A percentile compares a stretch with the other conserved stretches of the same genome.
Evolutionary conservation across 768 basidiomycete species (phyloP).

Genomic region (Tulasnella sp.): DNA sequence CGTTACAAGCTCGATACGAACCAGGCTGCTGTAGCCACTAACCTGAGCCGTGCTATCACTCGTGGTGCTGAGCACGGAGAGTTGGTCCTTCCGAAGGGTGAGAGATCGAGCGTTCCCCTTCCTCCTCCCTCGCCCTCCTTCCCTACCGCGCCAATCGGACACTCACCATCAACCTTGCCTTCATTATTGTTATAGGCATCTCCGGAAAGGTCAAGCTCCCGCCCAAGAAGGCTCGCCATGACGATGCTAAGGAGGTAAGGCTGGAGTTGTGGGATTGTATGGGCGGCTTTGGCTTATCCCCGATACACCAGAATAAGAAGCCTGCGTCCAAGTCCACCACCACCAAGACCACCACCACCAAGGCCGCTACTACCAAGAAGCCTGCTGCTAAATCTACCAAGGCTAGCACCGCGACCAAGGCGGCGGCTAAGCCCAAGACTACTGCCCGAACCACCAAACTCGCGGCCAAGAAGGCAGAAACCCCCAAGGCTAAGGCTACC

Average conservation of each 20-base stretch:
- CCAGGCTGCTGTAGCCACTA: slow-evolving; percentile 2
- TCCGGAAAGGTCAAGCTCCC: slow-evolving; percentile 17
- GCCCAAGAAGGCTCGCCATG: slow-evolving; percentile 13
- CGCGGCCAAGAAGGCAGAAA: neutral
- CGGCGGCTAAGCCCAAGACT: slow-evolving; percentile 1
- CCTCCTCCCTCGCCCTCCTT: neutral
- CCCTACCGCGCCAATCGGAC: neutral
- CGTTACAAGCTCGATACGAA: slow-evolving; percentile 14
- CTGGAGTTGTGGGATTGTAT: neutral
- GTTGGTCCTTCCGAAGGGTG: slow-evolving; percentile 15
- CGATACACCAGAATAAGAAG: slow-evolving; percentile 10
- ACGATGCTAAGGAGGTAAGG: slow-evolving; percentile 9
- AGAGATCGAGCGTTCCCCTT: neutral
- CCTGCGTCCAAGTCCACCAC: slow-evolving; percentile 13
- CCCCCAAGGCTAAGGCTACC: neutral
- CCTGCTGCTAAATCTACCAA: slow-evolving; percentile 21
- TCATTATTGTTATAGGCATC: slow-evolving; percentile 6
- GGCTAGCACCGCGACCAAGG: slow-evolving; percentile 15
- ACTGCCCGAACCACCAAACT: slow-evolving; percentile 7
- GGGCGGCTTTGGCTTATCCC: neutral
- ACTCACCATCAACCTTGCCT: neutral
- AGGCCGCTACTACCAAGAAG: slow-evolving; percentile 9
- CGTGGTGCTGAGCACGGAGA: slow-evolving; percentile 14
- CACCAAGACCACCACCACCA: neutral
- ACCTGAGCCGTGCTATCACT: slow-evolving; percentile 14